Evolutionary conservation across 225 moss, liverwort and hornwort species (phyloP), one percentile per base, ranked within the genome.

Genomic region (Pseudoscleropodium purum): DNA sequence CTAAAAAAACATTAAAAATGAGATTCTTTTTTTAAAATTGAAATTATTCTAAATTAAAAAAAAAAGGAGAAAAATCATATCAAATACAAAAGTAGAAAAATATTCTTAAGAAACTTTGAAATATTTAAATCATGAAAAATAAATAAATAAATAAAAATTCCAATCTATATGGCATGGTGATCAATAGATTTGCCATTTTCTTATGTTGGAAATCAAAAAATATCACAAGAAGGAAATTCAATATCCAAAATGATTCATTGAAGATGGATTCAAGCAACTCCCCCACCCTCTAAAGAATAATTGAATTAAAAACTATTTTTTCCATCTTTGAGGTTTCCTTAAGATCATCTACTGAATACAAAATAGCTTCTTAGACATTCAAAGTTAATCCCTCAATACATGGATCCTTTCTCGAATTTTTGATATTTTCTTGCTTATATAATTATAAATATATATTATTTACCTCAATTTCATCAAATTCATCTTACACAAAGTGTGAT

Each of bases 341-440:
- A 2, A 41, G 26, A 72, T 41, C 72, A 41, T 72, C 26, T 15
- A 72, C 9, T 26, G 9, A 5, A 72, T 5, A 15, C 26, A 41
- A 25, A 70, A 41, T 5, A 8, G 41, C 26, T 9, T 41, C 26
- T 26, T 1, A 26, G 0, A 3, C 1, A 24, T 26, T 72, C 6
- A 7, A 41, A 25, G 4, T 25, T 25, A 25, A 8, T 0, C 25
- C 26, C 5, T 72, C 3, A 41, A 0, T 5, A 1, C 15, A 1
- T 25, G 0, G 1, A 25, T 70, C 8, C 15, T 41, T 41, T 41
- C 39, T 26, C 15, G 3, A 25, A 24, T 4, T 25, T 70, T 25
- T 70, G 5, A 1, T 15, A 70, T 41, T 8, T 15, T 25, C 8
- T 70, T 25, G 4, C 8, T 41, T 72, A 72, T 72, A 41, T 14